Conservation (phyloP, 371 early-diverging fungal species). For the Mucor racemosus region DNA sequence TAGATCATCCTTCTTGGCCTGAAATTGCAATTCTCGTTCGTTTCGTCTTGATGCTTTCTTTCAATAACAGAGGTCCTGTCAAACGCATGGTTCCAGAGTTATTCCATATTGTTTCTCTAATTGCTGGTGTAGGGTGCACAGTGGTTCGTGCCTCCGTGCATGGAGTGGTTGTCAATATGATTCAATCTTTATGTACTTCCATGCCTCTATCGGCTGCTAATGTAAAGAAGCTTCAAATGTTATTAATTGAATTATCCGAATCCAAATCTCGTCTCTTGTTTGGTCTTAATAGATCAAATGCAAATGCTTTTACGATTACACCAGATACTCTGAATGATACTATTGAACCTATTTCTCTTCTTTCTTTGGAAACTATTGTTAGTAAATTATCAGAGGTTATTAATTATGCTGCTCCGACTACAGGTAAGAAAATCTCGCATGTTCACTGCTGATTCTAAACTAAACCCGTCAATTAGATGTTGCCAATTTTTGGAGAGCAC, state of each 20-base stretch:
- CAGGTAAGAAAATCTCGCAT: constrained; percentile 46
- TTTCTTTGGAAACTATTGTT: constrained; percentile 77
- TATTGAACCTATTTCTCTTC: constrained; percentile 66
- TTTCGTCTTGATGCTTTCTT: constrained; percentile 86
- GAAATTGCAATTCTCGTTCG: constrained; percentile 85
- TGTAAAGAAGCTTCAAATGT: constrained; percentile 53
- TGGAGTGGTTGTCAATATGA: constrained; percentile 85
- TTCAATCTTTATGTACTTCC: constrained; percentile 81
- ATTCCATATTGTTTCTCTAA: constrained; percentile 76
- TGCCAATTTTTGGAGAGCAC: constrained; percentile 79
- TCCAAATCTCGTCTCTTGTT: constrained; percentile 76
- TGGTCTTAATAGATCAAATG: constrained; percentile 70
- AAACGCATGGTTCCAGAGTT: constrained; percentile 82
- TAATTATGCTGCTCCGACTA: constrained; percentile 69
- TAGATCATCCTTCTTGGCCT: constrained; percentile 82
- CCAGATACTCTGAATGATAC: constrained; percentile 66
- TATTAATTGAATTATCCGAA: constrained; percentile 70
- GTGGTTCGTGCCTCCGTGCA: constrained; percentile 83
- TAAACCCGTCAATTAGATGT: constrained; percentile 54
- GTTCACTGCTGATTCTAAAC: not conserved
- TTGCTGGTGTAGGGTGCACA: constrained; percentile 82
- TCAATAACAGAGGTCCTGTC: constrained; percentile 71
- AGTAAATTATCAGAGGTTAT: constrained; percentile 76
- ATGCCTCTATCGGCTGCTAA: constrained; percentile 61
- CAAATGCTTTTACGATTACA: constrained; percentile 68